Evolutionary conservation across 169 alveolate species (phyloP).

Genomic region (Fabrea salina): DNA sequence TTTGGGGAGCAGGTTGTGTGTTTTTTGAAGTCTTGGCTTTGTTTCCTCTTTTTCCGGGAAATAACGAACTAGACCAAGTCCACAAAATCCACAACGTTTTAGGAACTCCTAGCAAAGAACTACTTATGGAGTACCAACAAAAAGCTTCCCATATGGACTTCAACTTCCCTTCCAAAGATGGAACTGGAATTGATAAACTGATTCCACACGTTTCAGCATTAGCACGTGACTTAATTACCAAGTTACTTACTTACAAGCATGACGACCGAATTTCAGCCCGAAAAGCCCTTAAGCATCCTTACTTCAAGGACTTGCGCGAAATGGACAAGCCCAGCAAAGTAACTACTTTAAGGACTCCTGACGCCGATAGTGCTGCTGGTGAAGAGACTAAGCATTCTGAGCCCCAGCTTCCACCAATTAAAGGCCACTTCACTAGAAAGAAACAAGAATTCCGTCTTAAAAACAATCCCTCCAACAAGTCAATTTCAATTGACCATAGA

Average conservation of each 20-base stretch:
- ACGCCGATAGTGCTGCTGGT: constrained; percentile 28
- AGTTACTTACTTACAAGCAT: constrained; percentile 45
- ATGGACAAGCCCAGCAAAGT: neutral
- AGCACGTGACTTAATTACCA: constrained; percentile 38
- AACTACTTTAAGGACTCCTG: neutral
- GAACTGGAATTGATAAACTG: constrained; percentile 46
- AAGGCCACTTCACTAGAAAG: neutral
- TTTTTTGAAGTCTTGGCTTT: constrained; percentile 87
- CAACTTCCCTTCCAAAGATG: constrained; percentile 76
- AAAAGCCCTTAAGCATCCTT: constrained; percentile 55
- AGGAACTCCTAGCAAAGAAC: constrained; percentile 82
- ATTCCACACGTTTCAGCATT: constrained; percentile 34
- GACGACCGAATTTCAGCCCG: constrained; percentile 46
- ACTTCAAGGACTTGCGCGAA: constrained; percentile 41
- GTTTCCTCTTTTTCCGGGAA: constrained; percentile 91
- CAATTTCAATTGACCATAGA: neutral
- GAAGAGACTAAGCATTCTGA: neutral
- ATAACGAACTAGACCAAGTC: constrained; percentile 85
- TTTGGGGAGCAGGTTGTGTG: constrained; percentile 93
- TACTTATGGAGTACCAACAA: constrained; percentile 70
- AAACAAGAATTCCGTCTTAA: neutral
- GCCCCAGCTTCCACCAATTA: neutral
- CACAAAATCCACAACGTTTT: constrained; percentile 83
- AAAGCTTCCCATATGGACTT: constrained; percentile 76
- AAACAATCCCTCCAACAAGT: neutral